phyloP scores from a whole-genome alignment of 768 basidiomycete species.

The Russula lepida region DNA sequence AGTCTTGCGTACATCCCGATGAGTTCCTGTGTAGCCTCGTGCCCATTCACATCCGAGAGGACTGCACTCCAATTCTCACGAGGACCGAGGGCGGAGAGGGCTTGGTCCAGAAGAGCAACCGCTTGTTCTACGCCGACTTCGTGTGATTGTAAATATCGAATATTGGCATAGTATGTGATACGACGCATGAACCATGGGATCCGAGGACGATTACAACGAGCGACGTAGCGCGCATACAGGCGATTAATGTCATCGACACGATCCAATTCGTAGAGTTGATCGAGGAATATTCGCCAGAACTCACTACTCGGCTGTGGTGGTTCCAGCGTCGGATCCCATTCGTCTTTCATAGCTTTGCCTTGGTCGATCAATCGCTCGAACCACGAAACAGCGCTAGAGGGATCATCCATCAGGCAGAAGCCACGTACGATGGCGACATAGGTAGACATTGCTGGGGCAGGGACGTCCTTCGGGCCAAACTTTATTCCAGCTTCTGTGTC shows the following conservation, averaged over 20 bases:
- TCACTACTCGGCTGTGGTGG: conserved; percentile 44
- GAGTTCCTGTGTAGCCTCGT: conserved; percentile 15
- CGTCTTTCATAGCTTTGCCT: conserved; percentile 26
- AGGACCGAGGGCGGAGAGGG: conserved; percentile 15
- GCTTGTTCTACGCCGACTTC: conserved; percentile 5
- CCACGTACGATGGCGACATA: conserved; percentile 57
- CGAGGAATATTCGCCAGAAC: conserved; percentile 55
- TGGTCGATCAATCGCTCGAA: conserved; percentile 54
- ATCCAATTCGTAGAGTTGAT: conserved; percentile 41
- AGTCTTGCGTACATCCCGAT: conserved; percentile 23
- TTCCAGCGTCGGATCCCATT: conserved; percentile 35
- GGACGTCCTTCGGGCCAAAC: conserved; percentile 37
- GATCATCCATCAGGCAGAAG: conserved; percentile 55
- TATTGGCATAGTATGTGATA: conserved; percentile 39
- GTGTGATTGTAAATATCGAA: conserved; percentile 27
- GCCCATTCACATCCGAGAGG: conserved; percentile 8
- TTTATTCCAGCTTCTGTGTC: conserved; percentile 30
- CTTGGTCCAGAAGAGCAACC: conserved; percentile 24
- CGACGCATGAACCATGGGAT: conserved; percentile 27
- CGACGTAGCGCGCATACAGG: conserved; percentile 37
- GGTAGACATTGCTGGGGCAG: conserved; percentile 52
- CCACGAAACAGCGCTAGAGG: conserved; percentile 60
- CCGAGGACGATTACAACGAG: conserved; percentile 28
- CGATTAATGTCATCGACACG: conserved; percentile 49
- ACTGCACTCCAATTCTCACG: not conserved